Evolutionary conservation across 108 stramenopile species (phyloP), one percentile per base, ranked within the genome.

Genomic region (Stephanodiscus triporus): DNA sequence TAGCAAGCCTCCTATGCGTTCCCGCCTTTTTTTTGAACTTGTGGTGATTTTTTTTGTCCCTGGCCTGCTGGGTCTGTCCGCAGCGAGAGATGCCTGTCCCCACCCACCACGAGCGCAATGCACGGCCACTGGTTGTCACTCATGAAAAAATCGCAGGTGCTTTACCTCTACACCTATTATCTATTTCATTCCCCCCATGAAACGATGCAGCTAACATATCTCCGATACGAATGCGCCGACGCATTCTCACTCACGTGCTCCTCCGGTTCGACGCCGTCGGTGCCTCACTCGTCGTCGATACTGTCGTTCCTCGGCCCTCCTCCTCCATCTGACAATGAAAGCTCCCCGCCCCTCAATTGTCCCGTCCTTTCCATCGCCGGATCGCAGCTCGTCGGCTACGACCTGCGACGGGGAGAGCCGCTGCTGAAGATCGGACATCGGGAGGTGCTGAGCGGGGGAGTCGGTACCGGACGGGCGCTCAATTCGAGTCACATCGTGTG

Each of bases 221-320:
- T 94, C 30, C 87, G 93, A 59, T 94, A 92, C 80, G 93, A 94
- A 74, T 94, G 93, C 63, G 93, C 91, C 43, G 93, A 94, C 77
- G 82, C 89, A 26, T 94, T 94, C 70, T 91, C 91, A 1, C 74
- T 94, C 43, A 67, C 89, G 17, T 70, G 73, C 29, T 76, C 82
- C 36, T 69, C 86, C 11, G 83, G 82, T 6, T 84, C 92, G 9
- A 86, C 92, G 6, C 81, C 88, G 11, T 85, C 91, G 10, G 80
- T 77, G 26, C 76, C 76, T 8, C 76, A 77, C 27, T 88, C 92
- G 34, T 87, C 90, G 66, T 79, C 84, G 26, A 85, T 73, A 36
- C 63, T 94, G 26, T 78, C 85, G 9, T 91, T 94, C 70, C 63
- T 88, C 22, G 72, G 70, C 10, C 57, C 65, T 10, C 17, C 11